Evolutionary conservation across 805 yeast species (phyloP).

Genomic region (Myxozyma neglecta): DNA sequence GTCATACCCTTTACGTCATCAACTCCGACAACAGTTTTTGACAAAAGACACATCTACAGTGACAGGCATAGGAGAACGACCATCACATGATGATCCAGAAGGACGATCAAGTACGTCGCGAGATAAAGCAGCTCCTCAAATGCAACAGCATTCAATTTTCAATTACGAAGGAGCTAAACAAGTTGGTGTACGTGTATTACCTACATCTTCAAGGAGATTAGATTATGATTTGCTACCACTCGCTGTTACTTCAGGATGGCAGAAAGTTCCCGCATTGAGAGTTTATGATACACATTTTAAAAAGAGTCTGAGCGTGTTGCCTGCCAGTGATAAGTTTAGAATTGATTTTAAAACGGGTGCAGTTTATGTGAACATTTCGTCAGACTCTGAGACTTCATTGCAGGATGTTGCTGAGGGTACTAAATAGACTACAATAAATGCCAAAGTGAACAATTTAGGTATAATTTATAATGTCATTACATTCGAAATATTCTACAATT

Average conservation of each 20-base stretch:
- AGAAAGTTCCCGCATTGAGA: conserved; percentile 57
- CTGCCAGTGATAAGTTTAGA: conserved; percentile 42
- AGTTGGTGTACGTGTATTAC: conserved; percentile 52
- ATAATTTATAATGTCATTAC: not conserved
- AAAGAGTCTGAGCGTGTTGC: conserved; percentile 56
- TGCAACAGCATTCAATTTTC: conserved; percentile 36
- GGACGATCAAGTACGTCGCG: not conserved
- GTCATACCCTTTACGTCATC: conserved; percentile 27
- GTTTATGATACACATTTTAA: conserved; percentile 70
- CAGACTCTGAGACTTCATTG: not conserved
- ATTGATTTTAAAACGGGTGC: conserved; percentile 30
- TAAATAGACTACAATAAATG: not conserved
- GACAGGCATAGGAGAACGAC: conserved; percentile 1
- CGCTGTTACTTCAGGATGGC: conserved; percentile 33
- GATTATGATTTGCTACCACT: conserved; percentile 38
- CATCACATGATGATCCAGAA: conserved; percentile 2
- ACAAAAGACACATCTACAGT: conserved; percentile 5
- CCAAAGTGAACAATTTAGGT: not conserved
- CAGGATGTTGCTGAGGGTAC: not conserved
- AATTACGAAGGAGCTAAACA: conserved; percentile 44
- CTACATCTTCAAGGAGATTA: conserved; percentile 52
- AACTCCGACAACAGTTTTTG: conserved; percentile 24
- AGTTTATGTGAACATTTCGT: conserved; percentile 25
- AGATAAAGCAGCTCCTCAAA: not conserved
- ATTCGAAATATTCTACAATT: not conserved